Conservation (phyloP, 768 basidiomycete genomes). For the Suillus hirtellus region DNA sequence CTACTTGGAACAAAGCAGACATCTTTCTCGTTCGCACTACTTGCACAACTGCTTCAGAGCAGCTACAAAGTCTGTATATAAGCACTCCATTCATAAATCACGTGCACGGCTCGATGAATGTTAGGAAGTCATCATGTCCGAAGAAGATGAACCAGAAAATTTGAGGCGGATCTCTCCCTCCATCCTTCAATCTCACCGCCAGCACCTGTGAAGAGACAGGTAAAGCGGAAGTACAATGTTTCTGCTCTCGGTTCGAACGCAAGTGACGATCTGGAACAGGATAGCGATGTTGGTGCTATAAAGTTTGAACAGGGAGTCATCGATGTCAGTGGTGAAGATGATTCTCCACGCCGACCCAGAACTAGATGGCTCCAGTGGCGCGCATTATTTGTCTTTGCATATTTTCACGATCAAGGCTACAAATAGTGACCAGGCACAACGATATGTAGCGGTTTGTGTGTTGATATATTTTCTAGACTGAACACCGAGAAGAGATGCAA, state of each 20-base stretch:
- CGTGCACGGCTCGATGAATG: constrained; percentile 17
- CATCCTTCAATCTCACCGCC: constrained; percentile 28
- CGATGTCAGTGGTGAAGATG: constrained; percentile 26
- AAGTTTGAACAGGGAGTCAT: constrained; percentile 44
- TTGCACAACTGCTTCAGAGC: not conserved
- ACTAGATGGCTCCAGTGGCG: constrained; percentile 12
- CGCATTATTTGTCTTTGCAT: not conserved
- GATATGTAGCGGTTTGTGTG: not conserved
- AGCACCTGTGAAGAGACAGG: constrained; percentile 5
- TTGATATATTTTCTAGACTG: not conserved
- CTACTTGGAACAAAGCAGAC: not conserved
- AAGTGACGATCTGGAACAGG: constrained; percentile 29
- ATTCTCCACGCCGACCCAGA: constrained; percentile 25
- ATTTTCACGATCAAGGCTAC: not conserved
- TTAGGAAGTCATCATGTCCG: constrained; percentile 16
- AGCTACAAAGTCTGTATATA: not conserved
- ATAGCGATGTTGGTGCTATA: constrained; percentile 52
- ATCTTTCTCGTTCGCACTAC: not conserved
- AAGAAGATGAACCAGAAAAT: constrained; percentile 45
- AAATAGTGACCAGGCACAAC: not conserved
- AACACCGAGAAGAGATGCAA: not conserved
- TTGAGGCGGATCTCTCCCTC: constrained; percentile 36
- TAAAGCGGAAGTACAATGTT: constrained; percentile 21
- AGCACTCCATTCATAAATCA: not conserved
- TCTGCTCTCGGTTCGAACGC: constrained; percentile 17